Evolutionary conservation across 2,329 filamentous ascomycete species (phyloP).

Genomic region (Byssothecium circinans): DNA sequence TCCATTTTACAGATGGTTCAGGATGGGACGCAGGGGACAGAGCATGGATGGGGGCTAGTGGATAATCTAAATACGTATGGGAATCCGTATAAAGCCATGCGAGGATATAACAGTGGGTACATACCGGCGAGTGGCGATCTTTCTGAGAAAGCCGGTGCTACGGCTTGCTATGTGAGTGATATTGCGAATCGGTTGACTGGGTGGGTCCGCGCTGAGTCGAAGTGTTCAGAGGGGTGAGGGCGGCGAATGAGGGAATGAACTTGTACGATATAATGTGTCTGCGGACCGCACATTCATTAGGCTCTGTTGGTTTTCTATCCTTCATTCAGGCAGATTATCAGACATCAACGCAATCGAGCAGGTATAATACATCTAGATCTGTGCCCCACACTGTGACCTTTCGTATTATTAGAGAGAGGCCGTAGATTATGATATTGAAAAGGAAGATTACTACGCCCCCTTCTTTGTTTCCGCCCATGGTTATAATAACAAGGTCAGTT

Average conservation of each 20-base stretch:
- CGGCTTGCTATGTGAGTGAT: slow-evolving; percentile 18
- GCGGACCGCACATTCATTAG: too few relatives aligned
- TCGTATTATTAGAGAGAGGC: too few relatives aligned
- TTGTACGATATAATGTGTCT: neutral
- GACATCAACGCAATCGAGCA: too few relatives aligned
- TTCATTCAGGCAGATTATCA: too few relatives aligned
- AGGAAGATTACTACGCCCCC: too few relatives aligned
- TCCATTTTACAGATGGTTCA: slow-evolving; percentile 19
- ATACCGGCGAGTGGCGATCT: slow-evolving; percentile 6
- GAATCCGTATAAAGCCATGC: slow-evolving; percentile 15
- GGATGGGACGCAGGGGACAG: slow-evolving; percentile 18
- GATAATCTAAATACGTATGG: slow-evolving; percentile 17
- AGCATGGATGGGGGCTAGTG: slow-evolving; percentile 15
- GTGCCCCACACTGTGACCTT: too few relatives aligned
- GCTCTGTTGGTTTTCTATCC: too few relatives aligned
- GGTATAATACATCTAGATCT: too few relatives aligned
- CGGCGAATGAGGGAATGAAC: neutral
- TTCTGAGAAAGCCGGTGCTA: slow-evolving; percentile 14
- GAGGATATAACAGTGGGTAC: slow-evolving; percentile 11
- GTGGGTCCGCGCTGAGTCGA: slow-evolving; percentile 15
- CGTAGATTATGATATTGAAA: too few relatives aligned
- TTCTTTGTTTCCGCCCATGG: too few relatives aligned
- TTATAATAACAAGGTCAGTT: too few relatives aligned
- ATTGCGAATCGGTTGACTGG: slow-evolving; percentile 20
- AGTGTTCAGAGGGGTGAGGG: slow-evolving; percentile 6